Base-by-base conservation (phyloP, 2,329 filamentous ascomycete species). In the Paraconiothyrium sp. region DNA sequence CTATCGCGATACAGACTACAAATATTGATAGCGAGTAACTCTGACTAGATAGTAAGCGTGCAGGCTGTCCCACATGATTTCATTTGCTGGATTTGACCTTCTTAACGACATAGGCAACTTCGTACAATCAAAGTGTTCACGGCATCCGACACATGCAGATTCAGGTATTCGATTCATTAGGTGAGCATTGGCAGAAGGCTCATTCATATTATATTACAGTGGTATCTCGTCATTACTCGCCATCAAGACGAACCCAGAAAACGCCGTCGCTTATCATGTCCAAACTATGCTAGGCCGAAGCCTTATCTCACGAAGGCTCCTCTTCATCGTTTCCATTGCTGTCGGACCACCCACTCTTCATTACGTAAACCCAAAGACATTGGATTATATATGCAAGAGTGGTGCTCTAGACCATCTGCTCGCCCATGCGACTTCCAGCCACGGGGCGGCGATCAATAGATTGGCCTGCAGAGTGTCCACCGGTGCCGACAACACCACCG, bases 381-480 rank as follows among this genome's bases (percentile, higher is more conserved):
- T 4, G 30, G 22, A n/a, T 16, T 7, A 20, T 22, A 22, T 16
- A n/a, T 13, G 14, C 3, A n/a, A 22, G 22, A 27, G 20, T 20
- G 14, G 22, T n/a, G 3, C 2, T 13, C 37, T 65, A 75, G 32
- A 75, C 71, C 64, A 72, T 72, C 55, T 76, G 69, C 54, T 74
- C 68, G 39, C 72, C 72, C 57, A 67, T 57, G 34, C 68, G 64
- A 30, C 59, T 67, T 1, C 58, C 67, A 47, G 63, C 76, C 35
- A 78, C 66, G 7, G 76, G 76, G 60, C 74, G 69, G 59, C 76
- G 68, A 16, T 72, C 69, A 52, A 77, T 67, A 14, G 70, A 67
- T 50, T 73, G 67, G 30, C 68, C 63, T 32, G 62, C 55, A 37
- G 48, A 22, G 30, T 41, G 39, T 41, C 68, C 67, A n/a, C 63